Percentiles rank a stretch among this genome's conserved stretches.
These are phyloP conservation scores for Capronia epimyces DNA, from an alignment of 2,329 filamentous ascomycete genomes.

Conservation along the genomic window DNA sequence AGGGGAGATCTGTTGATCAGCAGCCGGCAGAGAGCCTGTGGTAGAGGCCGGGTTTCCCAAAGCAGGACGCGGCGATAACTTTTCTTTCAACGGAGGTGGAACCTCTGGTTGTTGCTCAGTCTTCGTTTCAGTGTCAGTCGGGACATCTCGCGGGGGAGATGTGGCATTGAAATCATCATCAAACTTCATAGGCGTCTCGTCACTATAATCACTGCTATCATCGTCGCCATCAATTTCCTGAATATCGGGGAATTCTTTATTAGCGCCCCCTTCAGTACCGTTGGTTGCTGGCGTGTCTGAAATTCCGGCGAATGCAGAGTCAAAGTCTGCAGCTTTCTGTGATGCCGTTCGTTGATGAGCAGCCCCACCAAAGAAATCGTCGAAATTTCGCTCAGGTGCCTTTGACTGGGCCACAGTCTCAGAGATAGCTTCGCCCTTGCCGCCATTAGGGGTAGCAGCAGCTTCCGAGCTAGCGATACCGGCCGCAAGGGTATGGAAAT, in stretches of 20 bases:
- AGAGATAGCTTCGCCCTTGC: background rate
- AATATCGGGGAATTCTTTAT: slow-evolving; percentile 86
- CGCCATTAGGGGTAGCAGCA: slow-evolving; percentile 12
- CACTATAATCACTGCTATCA: slow-evolving; percentile 72
- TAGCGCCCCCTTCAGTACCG: slow-evolving; percentile 26
- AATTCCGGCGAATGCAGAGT: slow-evolving; percentile 44
- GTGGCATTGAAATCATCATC: slow-evolving; percentile 84
- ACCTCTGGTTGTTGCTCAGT: slow-evolving; percentile 37
- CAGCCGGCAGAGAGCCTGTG: slow-evolving; percentile 45
- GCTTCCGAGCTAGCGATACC: slow-evolving; percentile 14
- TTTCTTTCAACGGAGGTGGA: slow-evolving; percentile 21
- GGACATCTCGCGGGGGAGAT: slow-evolving; percentile 36
- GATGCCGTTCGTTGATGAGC: slow-evolving; percentile 42
- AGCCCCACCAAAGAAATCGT: slow-evolving; percentile 43
- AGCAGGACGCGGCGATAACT: slow-evolving; percentile 31
- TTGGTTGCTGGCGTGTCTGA: slow-evolving; percentile 38
- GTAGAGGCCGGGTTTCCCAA: slow-evolving; percentile 37
- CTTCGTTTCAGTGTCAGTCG: slow-evolving; percentile 29
- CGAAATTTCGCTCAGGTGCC: slow-evolving; percentile 35
- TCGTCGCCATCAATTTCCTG: slow-evolving; percentile 69
- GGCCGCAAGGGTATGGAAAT: slow-evolving; percentile 25
- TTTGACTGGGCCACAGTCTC: slow-evolving; percentile 20
- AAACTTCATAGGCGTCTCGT: slow-evolving; percentile 63
- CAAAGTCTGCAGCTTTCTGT: slow-evolving; percentile 44
- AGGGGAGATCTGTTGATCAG: slow-evolving; percentile 49